Conservation (phyloP, 148 eudicot genomes). For the Polygonum maritimum region DNA sequence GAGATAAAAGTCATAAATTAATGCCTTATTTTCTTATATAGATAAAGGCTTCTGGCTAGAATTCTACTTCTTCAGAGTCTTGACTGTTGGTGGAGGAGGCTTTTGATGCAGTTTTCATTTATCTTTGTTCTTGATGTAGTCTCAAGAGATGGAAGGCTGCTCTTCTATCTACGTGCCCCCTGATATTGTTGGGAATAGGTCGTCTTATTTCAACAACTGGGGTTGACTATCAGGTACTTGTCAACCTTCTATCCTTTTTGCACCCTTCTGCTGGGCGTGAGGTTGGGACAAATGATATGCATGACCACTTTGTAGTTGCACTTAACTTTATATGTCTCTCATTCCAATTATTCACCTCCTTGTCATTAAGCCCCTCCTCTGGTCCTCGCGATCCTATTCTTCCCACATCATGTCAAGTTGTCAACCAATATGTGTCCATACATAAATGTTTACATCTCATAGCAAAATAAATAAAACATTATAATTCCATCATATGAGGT, state of each 20-base stretch:
- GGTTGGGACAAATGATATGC: not conserved
- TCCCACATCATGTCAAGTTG: not conserved
- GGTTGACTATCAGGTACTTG: conserved; percentile 81
- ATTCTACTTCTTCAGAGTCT: not conserved
- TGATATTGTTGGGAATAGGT: conserved; percentile 67
- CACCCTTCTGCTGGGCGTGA: not conserved
- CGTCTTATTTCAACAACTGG: conserved; percentile 68
- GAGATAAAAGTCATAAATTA: not conserved
- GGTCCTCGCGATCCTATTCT: not conserved
- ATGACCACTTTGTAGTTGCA: not conserved
- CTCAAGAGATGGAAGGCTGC: conserved; percentile 58
- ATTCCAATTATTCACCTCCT: not conserved
- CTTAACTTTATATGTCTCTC: not conserved
- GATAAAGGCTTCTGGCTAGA: not conserved
- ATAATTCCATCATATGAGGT: not conserved
- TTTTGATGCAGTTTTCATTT: not conserved
- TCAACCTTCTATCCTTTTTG: not conserved
- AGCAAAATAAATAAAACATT: not conserved
- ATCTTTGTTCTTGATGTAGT: not conserved
- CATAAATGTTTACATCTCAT: not conserved
- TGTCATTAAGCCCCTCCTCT: not conserved
- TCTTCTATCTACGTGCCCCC: conserved; percentile 58
- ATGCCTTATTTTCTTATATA: not conserved
- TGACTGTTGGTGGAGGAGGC: not conserved
- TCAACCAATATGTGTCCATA: not conserved